Evolutionary conservation across 441 rosid species (phyloP).

Genomic region (Croton laevigatus): DNA sequence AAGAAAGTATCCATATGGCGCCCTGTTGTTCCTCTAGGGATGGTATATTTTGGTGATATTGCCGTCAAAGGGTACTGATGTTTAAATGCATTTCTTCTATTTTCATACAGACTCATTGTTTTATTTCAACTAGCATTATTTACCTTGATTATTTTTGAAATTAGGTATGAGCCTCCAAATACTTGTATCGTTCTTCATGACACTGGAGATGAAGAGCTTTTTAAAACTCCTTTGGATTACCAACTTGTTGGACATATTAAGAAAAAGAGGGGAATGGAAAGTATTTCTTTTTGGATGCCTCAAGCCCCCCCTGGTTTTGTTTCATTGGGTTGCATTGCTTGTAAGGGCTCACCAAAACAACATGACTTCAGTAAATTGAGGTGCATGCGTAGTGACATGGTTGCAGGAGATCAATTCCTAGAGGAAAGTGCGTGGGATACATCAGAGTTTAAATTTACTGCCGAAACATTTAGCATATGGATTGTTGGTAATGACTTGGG

Average conservation of each 20-base stretch:
- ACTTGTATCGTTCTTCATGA: conserved; percentile 79
- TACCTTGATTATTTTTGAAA: conserved; percentile 20
- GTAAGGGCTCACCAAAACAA: conserved; percentile 77
- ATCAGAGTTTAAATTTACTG: conserved; percentile 53
- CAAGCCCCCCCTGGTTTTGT: conserved; percentile 97
- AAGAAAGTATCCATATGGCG: conserved; percentile 92
- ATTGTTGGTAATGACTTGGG: conserved; percentile 69
- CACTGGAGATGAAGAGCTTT: conserved; percentile 61
- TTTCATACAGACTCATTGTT: conserved; percentile 17
- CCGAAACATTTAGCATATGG: conserved; percentile 91
- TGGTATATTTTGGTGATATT: conserved; percentile 92
- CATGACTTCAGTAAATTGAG: conserved; percentile 60
- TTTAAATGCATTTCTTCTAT: not conserved
- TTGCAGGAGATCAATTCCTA: conserved; percentile 74
- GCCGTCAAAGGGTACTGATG: conserved; percentile 79
- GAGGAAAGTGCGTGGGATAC: conserved; percentile 97
- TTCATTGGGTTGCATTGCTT: conserved; percentile 86
- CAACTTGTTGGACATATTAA: conserved; percentile 82
- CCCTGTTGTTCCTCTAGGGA: conserved; percentile 70
- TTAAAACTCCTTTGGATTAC: conserved; percentile 64
- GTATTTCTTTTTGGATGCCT: conserved; percentile 91
- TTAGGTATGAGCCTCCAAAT: conserved; percentile 89
- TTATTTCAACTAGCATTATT: conserved; percentile 6
- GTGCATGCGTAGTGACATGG: conserved; percentile 88
- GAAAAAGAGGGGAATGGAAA: conserved; percentile 81